A percentile compares a stretch with the other conserved stretches of the same genome.
Evolutionary conservation across 306 rosid species (phyloP).

Genomic region (Vigna hirtella): DNA sequence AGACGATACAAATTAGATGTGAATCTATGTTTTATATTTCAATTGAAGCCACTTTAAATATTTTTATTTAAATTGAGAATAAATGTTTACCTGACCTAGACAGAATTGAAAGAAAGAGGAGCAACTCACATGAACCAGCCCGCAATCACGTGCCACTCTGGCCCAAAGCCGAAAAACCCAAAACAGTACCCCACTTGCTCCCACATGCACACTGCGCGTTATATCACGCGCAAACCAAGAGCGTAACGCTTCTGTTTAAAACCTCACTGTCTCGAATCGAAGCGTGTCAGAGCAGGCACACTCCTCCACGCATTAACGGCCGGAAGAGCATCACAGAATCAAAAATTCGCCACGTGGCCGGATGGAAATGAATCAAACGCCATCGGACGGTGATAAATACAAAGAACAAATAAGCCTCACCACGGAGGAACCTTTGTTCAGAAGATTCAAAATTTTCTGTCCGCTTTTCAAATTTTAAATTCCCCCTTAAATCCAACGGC

Average conservation of each 20-base stretch:
- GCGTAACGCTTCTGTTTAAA: conserved; percentile 4
- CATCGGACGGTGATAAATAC: not conserved
- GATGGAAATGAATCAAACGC: too few relatives aligned
- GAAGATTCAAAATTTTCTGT: conserved; percentile 4
- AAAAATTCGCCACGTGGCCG: not conserved
- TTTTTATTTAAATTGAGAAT: too few relatives aligned
- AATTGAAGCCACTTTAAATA: too few relatives aligned
- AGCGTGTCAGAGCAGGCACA: conserved; percentile 34
- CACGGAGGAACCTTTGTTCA: not conserved
- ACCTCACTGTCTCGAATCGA: not conserved
- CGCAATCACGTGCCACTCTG: conserved; percentile 49
- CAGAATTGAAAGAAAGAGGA: not conserved
- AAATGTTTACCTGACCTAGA: too few relatives aligned
- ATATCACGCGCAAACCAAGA: conserved; percentile 21
- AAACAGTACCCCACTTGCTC: conserved; percentile 33
- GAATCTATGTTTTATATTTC: too few relatives aligned
- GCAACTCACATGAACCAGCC: conserved; percentile 52
- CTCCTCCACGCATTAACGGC: conserved; percentile 11
- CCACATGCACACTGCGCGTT: conserved; percentile 39
- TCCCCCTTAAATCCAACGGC: conserved; percentile 57
- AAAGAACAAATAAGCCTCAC: not conserved
- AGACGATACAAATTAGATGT: too few relatives aligned
- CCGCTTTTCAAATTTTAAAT: conserved; percentile 59
- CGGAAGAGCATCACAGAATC: not conserved
- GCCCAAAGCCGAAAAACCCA: conserved; percentile 7